Conservation (phyloP, 176 grass and related monocot species). For the Calamus simplicifolius region DNA sequence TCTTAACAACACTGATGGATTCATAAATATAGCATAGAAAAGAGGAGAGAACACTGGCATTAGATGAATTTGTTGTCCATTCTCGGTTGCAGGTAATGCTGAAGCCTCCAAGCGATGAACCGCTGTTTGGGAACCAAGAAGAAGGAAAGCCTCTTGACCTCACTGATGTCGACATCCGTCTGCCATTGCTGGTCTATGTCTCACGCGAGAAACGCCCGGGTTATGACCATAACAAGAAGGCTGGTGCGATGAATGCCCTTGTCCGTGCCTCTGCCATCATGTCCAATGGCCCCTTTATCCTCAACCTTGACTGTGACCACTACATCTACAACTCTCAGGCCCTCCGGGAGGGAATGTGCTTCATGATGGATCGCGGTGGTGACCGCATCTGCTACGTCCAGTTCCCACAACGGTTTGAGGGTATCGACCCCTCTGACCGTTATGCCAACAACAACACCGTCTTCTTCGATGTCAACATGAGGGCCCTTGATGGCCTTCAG, state of each 20-base stretch:
- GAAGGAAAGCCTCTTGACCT: conserved; percentile 73
- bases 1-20: too few relatives aligned
- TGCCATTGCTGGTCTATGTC: conserved; percentile 86
- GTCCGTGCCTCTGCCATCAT: conserved; percentile 90
- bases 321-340: conserved; percentile 96
- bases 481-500: conserved; percentile 76
- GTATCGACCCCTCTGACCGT: conserved; percentile 94
- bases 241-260: conserved; percentile 95
- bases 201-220: conserved; percentile 95
- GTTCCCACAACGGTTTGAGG: conserved; percentile 94
- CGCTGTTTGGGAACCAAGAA: conserved; percentile 49
- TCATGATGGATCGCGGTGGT: conserved; percentile 98
- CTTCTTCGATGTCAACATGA: conserved; percentile 98
- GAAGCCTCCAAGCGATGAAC: conserved; percentile 83
- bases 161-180: conserved; percentile 74
- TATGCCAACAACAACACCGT: conserved; percentile 98
- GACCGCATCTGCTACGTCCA: conserved; percentile 93
- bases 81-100: conserved; percentile 71
- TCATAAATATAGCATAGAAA: too few relatives aligned
- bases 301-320: conserved; percentile 95
- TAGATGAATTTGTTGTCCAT: too few relatives aligned
- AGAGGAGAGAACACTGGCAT: too few relatives aligned
- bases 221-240: conserved; percentile 99
- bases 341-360: conserved; percentile 94
- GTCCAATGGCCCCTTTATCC: conserved; percentile 99